Base-by-base conservation (phyloP, 192 early-diverging fungal genomes). In the Backusella psychrophila region DNA sequence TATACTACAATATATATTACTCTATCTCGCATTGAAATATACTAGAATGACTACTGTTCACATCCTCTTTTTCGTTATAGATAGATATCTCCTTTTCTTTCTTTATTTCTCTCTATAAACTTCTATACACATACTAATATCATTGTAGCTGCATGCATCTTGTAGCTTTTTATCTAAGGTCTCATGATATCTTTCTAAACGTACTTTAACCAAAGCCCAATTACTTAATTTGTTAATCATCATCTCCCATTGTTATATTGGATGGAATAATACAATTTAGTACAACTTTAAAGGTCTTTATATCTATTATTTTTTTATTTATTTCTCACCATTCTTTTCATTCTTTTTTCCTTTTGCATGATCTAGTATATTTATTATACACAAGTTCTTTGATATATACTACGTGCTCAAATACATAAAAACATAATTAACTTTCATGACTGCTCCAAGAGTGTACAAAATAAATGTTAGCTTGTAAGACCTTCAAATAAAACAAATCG, bases 401-500 rank as follows among this genome's bases (percentile, higher is more conserved):
- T 12, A 26, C 3, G 4, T 12, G 12, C 1, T 26, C 26, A 8
- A 29, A 29, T 29, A 29, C 12, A 63, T 63, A 14, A 63, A 63
- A 29, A 9, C 9, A 63, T 63, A 7, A 19, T 6, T 49, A 1
- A 19, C 42, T 44, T 44, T 44, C 15, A 49, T 49, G 46, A 49
- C 19, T 49, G 46, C n/a, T 49, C 46, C 19, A 12, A 63, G 56
- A 63, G 23, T 63, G n/a, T n/a, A 63, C 56, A 63, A 63, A 63
- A 63, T 63, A 63, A 63, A 63, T 63, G 56, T 29, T 63, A 29
- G 56, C 21, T 63, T 63, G 56, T 63, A 63, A 63, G 56, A 63
- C 56, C 56, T 29, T 63, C 56, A 19, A 49, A 49, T 49, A 49
- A 49, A 49, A 49, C 46, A 17, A 17, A 49, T 59, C 23, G 9